Evolutionary conservation across 2,329 filamentous ascomycete genomes (phyloP).

Genomic region (Aspergillus fumigatus): DNA sequence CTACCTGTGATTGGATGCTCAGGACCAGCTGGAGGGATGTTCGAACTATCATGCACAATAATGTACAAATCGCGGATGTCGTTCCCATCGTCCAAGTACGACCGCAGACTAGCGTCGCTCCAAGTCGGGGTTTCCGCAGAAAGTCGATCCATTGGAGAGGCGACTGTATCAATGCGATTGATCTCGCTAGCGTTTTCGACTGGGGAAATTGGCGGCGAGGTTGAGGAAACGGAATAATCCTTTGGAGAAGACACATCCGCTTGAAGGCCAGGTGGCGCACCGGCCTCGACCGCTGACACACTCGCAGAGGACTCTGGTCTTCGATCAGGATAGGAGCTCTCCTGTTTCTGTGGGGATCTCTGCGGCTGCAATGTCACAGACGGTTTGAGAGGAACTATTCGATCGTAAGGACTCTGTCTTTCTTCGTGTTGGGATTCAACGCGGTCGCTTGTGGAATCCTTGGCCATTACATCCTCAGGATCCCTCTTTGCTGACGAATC

Average conservation of each 20-base stretch:
- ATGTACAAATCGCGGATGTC: conserved; percentile 86
- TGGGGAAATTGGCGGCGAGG: conserved; percentile 58
- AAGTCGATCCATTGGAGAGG: conserved; percentile 52
- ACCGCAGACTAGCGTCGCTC: conserved; percentile 80
- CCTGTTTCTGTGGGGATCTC: conserved; percentile 20
- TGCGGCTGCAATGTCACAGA: conserved; percentile 28
- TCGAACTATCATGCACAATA: conserved; percentile 88
- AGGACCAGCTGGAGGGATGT: conserved; percentile 70
- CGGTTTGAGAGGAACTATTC: conserved; percentile 8
- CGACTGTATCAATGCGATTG: conserved; percentile 39
- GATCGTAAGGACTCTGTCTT: conserved; percentile 6
- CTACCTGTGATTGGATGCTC: conserved; percentile 80
- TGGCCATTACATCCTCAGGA: conserved; percentile 13
- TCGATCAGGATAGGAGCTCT: conserved; percentile 38
- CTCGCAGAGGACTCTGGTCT: conserved; percentile 66
- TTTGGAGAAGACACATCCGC: conserved; percentile 69
- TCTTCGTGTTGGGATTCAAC: conserved; percentile 13
- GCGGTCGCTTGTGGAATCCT: conserved; percentile 17
- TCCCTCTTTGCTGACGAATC: conserved; percentile 23
- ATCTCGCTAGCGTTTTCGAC: conserved; percentile 23
- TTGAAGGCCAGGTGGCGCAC: conserved; percentile 60
- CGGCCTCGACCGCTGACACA: conserved; percentile 53
- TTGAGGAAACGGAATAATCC: conserved; percentile 54
- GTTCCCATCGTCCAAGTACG: conserved; percentile 84
- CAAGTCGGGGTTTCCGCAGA: conserved; percentile 61